Conservation (phyloP, 2,329 filamentous ascomycete genomes). For the Diplodia mutila region DNA sequence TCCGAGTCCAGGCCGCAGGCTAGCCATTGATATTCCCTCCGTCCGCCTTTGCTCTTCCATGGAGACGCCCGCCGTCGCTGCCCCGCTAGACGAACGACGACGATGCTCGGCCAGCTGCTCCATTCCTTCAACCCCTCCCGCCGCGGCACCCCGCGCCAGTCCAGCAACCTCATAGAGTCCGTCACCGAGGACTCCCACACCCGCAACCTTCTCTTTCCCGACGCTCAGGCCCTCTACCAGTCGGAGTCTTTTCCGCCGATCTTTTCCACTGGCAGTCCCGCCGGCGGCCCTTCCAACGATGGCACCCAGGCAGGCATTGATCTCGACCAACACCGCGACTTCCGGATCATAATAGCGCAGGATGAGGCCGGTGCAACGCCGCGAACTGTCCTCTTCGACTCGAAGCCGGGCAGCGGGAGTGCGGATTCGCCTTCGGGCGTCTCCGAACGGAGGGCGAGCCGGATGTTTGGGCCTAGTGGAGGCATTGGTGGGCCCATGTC, state of each 20-base stretch:
- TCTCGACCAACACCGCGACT: slow-evolving; percentile 46
- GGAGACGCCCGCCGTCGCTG: slow-evolving; percentile 19
- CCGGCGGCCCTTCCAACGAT: slow-evolving; percentile 60
- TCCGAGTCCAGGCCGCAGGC: slow-evolving; percentile 24
- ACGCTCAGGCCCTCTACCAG: slow-evolving; percentile 41
- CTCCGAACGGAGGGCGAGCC: slow-evolving; percentile 31
- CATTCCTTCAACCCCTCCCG: slow-evolving; percentile 35
- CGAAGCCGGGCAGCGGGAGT: slow-evolving; percentile 41
- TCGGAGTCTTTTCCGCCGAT: slow-evolving; percentile 28
- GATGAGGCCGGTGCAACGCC: slow-evolving; percentile 43
- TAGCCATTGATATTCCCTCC: slow-evolving; percentile 23
- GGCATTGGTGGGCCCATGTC: slow-evolving; percentile 29
- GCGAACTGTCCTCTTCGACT: slow-evolving; percentile 48
- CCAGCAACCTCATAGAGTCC: slow-evolving; percentile 40
- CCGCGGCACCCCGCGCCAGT: slow-evolving; percentile 36
- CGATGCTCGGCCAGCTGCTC: slow-evolving; percentile 48
- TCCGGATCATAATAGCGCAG: slow-evolving; percentile 50
- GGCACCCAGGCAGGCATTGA: slow-evolving; percentile 48
- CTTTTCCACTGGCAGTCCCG: slow-evolving; percentile 5
- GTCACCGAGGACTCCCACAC: slow-evolving; percentile 48
- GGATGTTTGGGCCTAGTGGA: slow-evolving; percentile 31
- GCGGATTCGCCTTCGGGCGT: slow-evolving; percentile 36
- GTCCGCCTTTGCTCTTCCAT: slow-evolving; percentile 1
- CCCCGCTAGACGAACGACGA: slow-evolving; percentile 35
- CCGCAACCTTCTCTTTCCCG: slow-evolving; percentile 47